Percentiles rank a stretch among this genome's conserved stretches.
phyloP scores from a whole-genome alignment of 257 asterid species.

The Plantago major region DNA sequence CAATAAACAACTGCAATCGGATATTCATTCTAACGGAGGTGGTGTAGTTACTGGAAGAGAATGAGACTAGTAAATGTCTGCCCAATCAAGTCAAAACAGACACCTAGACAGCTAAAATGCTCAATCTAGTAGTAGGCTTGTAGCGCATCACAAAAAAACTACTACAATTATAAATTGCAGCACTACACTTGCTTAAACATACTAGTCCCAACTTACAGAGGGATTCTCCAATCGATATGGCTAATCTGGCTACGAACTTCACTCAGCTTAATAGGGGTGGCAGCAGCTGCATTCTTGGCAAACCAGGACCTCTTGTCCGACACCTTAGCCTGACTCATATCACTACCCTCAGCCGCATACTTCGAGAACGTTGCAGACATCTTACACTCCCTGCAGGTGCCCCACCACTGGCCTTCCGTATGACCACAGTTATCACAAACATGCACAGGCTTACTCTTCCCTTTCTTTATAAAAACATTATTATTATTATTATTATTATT shows the following conservation, averaged over 20 bases:
- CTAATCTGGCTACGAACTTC: slow-evolving; percentile 55
- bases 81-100: no score
- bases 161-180: neutral
- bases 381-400: slow-evolving; percentile 68
- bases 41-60: no score
- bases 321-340: slow-evolving; percentile 42
- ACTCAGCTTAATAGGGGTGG: slow-evolving; percentile 52
- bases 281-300: slow-evolving; percentile 34
- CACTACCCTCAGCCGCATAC: no score
- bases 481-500: no score
- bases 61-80: no score
- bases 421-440: slow-evolving; percentile 82
- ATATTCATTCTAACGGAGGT: no score
- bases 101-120: no score
- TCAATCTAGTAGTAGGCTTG: no score
- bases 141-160: no score
- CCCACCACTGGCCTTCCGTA: slow-evolving; percentile 97
- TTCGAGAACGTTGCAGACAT: no score
- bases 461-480: slow-evolving; percentile 52
- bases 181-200: neutral
- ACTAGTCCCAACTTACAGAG: slow-evolving; percentile 46
- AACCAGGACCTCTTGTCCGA: slow-evolving; percentile 67
- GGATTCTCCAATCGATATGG: slow-evolving; percentile 63
- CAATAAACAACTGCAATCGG: no score
- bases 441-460: slow-evolving; percentile 51